These are phyloP conservation scores for Gryganskiella cystojenkinii DNA, from an alignment of 192 early-diverging fungal genomes.

Conservation along the genomic window DNA sequence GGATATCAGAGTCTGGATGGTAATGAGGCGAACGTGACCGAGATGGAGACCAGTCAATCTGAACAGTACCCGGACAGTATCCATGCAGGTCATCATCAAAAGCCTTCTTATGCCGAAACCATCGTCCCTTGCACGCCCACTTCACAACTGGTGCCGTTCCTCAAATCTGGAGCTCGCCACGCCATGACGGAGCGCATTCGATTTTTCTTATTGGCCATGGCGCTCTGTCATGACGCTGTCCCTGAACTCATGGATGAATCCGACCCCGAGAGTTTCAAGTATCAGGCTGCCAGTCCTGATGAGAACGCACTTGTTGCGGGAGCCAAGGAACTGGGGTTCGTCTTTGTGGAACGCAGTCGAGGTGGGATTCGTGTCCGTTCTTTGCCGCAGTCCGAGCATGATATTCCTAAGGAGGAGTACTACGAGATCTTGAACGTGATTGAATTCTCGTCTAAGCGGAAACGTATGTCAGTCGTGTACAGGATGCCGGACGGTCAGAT, in stretches of 20 bases:
- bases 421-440: constrained; percentile 78
- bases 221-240: constrained; percentile 84
- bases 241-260: constrained; percentile 74
- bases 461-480: constrained; percentile 89
- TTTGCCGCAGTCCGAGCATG: constrained; percentile 9
- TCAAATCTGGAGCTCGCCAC: constrained; percentile 45
- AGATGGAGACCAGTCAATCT: constrained; percentile 15
- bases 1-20: constrained; percentile 44
- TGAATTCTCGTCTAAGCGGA: constrained; percentile 89
- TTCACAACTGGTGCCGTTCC: constrained; percentile 45
- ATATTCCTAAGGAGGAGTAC: constrained; percentile 30
- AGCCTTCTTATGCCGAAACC: constrained; percentile 32
- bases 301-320: constrained; percentile 86
- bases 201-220: constrained; percentile 81
- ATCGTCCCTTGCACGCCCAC: constrained; percentile 50
- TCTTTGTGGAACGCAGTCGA: constrained; percentile 69
- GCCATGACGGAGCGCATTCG: constrained; percentile 58
- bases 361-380: constrained; percentile 46
- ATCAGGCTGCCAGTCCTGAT: constrained; percentile 86
- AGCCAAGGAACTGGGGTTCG: constrained; percentile 79
- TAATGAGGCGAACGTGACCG: constrained; percentile 5
- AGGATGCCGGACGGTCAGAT: constrained; percentile 79
- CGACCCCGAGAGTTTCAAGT: constrained; percentile 68
- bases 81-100: constrained; percentile 28
- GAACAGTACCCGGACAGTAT: constrained; percentile 29